phyloP scores from a whole-genome alignment of 345 rosid genomes.

The Psidium friedrichsthalianum region DNA sequence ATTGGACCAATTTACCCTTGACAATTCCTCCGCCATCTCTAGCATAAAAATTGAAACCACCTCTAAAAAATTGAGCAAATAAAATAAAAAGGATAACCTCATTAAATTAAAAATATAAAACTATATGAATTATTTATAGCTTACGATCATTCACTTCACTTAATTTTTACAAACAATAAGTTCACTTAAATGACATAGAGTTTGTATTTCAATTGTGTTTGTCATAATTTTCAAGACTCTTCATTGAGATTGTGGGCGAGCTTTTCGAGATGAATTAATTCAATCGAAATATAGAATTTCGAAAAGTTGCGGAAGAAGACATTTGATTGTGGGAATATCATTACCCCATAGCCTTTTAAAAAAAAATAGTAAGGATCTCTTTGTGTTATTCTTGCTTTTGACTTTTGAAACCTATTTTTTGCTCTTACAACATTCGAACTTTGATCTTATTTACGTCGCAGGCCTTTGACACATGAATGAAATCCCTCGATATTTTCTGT shows the following conservation, averaged over 20 bases:
- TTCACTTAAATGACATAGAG: no score
- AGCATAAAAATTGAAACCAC: rapidly evolving
- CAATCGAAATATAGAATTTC: no score
- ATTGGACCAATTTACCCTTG: not conserved
- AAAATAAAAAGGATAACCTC: not conserved
- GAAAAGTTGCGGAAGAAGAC: not conserved
- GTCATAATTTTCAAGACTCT: not conserved
- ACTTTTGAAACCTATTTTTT: no score
- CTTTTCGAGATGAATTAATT: not conserved
- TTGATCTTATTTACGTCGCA: not conserved
- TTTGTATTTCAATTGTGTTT: no score
- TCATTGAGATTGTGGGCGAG: not conserved
- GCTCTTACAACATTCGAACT: not conserved
- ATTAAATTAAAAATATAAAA: no score
- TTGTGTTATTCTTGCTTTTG: not conserved
- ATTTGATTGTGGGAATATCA: not conserved
- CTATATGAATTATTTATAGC: no score
- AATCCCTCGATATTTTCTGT: not conserved
- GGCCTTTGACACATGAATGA: not conserved
- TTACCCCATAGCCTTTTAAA: no score
- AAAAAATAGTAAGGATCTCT: no score
- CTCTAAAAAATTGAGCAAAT: not conserved
- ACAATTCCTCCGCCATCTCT: not conserved
- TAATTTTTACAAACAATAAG: no score
- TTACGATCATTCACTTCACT: no score